These are phyloP conservation scores for Avena eriantha DNA, from an alignment of 176 grass and related monocot genomes.

Conservation along the genomic window DNA sequence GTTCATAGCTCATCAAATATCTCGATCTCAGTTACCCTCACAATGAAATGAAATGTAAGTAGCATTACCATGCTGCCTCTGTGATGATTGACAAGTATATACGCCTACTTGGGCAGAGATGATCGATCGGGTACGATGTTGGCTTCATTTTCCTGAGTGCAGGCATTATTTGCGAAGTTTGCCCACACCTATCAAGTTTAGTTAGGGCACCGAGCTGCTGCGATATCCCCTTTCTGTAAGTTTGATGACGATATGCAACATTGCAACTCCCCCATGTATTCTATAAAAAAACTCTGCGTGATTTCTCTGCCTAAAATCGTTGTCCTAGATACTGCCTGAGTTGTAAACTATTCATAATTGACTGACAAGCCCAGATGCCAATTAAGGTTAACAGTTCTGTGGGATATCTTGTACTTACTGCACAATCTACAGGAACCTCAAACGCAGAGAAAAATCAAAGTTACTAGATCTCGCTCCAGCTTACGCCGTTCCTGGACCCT, in stretches of 20 bases:
- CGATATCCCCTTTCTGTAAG: background rate
- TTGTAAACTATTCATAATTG: background rate
- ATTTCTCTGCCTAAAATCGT: too few relatives aligned
- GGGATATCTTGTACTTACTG: background rate
- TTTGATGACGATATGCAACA: too few relatives aligned
- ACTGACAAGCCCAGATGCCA: background rate
- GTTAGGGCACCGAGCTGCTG: background rate
- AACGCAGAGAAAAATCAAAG: background rate
- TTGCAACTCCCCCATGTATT: too few relatives aligned
- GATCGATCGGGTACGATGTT: too few relatives aligned
- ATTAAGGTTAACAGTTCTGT: background rate
- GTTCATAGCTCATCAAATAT: background rate
- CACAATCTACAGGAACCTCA: background rate
- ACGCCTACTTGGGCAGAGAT: too few relatives aligned
- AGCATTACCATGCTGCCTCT: background rate
- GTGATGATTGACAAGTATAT: background rate
- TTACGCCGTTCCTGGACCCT: background rate
- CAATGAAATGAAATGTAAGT: background rate
- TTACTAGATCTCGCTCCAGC: background rate
- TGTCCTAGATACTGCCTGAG: too few relatives aligned
- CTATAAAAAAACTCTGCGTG: too few relatives aligned
- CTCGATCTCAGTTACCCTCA: too few relatives aligned
- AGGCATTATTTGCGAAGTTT: too few relatives aligned
- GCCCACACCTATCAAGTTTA: too few relatives aligned
- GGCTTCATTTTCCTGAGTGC: too few relatives aligned